Base-by-base conservation (phyloP, 1,284 basidiomycete species). In the Ustilago vetiveriae region DNA sequence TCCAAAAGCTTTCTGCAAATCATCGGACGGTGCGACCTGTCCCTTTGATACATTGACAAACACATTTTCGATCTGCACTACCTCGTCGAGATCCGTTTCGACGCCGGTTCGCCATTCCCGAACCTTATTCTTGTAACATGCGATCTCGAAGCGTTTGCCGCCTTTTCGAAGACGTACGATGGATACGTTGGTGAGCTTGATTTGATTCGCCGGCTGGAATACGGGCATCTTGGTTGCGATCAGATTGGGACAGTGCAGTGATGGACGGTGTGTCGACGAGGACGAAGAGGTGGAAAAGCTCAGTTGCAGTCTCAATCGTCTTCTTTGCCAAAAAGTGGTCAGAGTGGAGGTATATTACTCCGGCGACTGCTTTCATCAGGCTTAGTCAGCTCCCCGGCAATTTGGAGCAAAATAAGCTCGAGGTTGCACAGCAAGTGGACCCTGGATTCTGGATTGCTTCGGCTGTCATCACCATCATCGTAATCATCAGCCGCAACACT, bases 101-200 rank as follows among this genome's bases (percentile, higher is more conserved):
- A 95, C 90, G 63, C 93, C 93, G 50, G 88, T 92, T 54, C 95
- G 85, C 88, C 91, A 98, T 83, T 97, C 94, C 73, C 94, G 91
- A 19, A 98, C 95, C 84, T 98, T 98, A 85, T 99, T 99, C 86
- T 98, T 97, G 85, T 98, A 98, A 83, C 94, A 98, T 42, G 95
- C 95, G 74, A 98, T 91, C 92, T 99, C 96, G 83, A 97, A 99
- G 47, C 96, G 89, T 84, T 98, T 98, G 26, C 96, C 96, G 40
- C 90, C 92, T 82, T 97, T 97, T 85, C 94, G 96, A 46, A 97
- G 86, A 40, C 94, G 89, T 27, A 98, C 94, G 80, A 98, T 88
- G 33, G 94, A 95, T 48, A 98, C 94, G 82, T 98, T 98, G 4
- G 95, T 98, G 39, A 98, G 85, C 82, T 79, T 81, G 69, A 81